These are phyloP conservation scores for Choiromyces venosus DNA, from an alignment of 495 filamentous ascomycete species.

Conservation along the genomic window DNA sequence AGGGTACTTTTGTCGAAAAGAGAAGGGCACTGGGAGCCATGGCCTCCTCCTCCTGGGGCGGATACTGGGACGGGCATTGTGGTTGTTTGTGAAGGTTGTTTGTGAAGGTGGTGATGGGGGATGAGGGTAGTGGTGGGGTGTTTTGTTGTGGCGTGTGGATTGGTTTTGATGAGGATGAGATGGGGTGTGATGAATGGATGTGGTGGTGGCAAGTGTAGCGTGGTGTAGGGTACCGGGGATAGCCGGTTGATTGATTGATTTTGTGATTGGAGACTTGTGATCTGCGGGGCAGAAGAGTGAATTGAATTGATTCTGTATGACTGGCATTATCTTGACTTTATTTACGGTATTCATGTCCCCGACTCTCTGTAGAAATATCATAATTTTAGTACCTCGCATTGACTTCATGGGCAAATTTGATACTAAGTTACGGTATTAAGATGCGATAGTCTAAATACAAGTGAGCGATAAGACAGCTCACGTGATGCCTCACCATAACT, in stretches of 20 bases:
- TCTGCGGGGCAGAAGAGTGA: not conserved
- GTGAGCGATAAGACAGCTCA: not conserved
- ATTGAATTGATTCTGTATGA: not conserved
- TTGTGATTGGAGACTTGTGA: not conserved
- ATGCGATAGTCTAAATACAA: too few relatives aligned
- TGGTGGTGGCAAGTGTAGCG: too few relatives aligned
- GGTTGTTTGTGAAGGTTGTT: conserved; percentile 18
- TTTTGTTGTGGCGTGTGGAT: too few relatives aligned
- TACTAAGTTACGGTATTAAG: too few relatives aligned
- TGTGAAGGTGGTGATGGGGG: not conserved
- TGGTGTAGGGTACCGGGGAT: too few relatives aligned
- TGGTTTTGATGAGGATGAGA: not conserved
- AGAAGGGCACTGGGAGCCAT: conserved; percentile 60
- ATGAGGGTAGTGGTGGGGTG: not conserved
- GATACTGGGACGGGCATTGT: conserved; percentile 66
- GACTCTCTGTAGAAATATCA: too few relatives aligned
- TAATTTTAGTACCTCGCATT: too few relatives aligned
- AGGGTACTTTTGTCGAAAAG: conserved; percentile 85
- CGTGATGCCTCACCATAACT: not conserved
- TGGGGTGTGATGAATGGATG: too few relatives aligned
- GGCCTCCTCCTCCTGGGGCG: conserved; percentile 32
- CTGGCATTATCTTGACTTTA: too few relatives aligned
- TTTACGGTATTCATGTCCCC: too few relatives aligned
- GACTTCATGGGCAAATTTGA: too few relatives aligned
- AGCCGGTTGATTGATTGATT: not conserved